phyloP scores from a whole-genome alignment of 768 basidiomycete genomes.

The Mycena latifolia region DNA sequence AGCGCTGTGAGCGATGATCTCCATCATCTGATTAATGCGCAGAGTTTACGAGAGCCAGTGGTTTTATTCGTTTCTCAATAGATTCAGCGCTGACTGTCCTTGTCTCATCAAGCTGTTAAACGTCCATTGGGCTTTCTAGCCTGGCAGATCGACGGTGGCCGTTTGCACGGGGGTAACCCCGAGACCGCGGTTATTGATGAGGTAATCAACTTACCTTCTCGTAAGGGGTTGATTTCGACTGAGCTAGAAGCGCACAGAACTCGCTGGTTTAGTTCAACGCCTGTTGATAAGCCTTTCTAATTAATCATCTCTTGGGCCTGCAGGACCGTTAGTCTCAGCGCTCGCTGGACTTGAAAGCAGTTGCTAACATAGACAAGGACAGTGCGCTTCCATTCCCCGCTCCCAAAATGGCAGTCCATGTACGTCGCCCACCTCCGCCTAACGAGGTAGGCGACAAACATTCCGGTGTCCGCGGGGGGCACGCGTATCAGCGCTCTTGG shows the following conservation, averaged over 20 bases:
- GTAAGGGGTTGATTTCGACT: background rate
- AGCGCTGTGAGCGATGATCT: background rate
- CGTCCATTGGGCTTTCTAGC: too few species aligned
- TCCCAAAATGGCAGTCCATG: background rate
- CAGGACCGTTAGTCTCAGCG: background rate
- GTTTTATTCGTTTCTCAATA: background rate
- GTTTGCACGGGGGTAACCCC: background rate
- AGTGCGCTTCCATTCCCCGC: constrained; percentile 19
- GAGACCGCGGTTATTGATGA: constrained; percentile 7
- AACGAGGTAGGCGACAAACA: constrained; percentile 6
- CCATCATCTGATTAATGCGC: background rate
- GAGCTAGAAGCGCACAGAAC: constrained; percentile 10
- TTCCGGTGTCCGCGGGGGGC: constrained; percentile 16
- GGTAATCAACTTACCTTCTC: constrained; percentile 25
- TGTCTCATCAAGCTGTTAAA: background rate
- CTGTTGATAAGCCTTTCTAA: background rate
- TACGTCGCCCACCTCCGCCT: background rate
- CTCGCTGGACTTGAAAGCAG: too few species aligned
- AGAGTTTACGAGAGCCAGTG: background rate
- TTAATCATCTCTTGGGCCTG: background rate
- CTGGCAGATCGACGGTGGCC: background rate
- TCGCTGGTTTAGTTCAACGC: background rate
- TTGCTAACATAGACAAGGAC: background rate
- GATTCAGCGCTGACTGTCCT: too few species aligned
- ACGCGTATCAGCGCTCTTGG: constrained; percentile 20